Base-by-base conservation (phyloP, 768 basidiomycete genomes). In the Lactifluus subvellereus region DNA sequence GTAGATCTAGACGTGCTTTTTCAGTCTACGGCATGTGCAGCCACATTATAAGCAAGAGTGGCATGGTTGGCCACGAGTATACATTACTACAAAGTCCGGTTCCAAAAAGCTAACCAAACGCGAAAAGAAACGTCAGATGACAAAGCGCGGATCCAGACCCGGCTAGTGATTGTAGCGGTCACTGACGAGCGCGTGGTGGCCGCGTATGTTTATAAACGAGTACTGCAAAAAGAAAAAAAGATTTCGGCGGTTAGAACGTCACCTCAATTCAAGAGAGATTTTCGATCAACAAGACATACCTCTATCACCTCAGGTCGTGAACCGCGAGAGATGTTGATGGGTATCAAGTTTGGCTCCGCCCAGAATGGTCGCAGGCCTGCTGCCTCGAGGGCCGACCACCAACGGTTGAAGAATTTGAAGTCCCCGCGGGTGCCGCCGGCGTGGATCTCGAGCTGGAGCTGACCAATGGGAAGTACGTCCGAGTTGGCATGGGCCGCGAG, bases 381-480 rank as follows among this genome's bases (percentile, higher is more conserved):
- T 22, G 33, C 76, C 73, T 89, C 88, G 35, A 89, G 75, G 69
- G 77, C 77, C 72, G 85, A 81, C 86, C 87, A 89, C 85, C 85
- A 89, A 30, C 68, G 68, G 18, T 84, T 71, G 70, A 85, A 82
- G 59, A 84, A 77, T 1, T 75, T 70, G 71, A 86, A 85, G 45
- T 69, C 72, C 65, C 55, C 67, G 42, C 62, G 70, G 59, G 66
- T 68, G 37, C 67, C 65, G 60, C 68, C 66, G 1, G 71, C 67
- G 70, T 89, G 88, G 43, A 90, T 76, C 71, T 89, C 87, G 18
- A 89, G 75, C 68, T 85, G 84, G 14, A 89, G 78, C 69, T 89
- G 88, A 38, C 86, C 87, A 70, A 89, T 83, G 8, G 88, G 88
- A 2, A 89, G 72, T 0, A 38, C 52, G 8, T 30, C 59, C 2